A percentile compares a stretch with the other conserved stretches of the same genome.
Conservation (phyloP, 2,329 filamentous ascomycete genomes). For the Pseudopyrenochaeta lycopersici region DNA sequence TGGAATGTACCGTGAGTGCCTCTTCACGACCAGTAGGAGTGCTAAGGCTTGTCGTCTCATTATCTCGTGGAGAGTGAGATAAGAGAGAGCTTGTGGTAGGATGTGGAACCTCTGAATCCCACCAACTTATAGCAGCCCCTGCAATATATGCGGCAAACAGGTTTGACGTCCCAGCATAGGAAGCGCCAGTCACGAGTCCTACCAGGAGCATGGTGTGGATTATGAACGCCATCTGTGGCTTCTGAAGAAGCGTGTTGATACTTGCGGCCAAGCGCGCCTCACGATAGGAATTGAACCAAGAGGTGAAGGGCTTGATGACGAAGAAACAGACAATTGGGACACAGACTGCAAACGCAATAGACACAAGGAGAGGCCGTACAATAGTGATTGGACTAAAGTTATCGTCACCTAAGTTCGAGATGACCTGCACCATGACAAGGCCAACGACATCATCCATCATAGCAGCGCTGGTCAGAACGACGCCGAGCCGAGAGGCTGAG, state of each 20-base stretch:
- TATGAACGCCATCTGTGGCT: slow-evolving; percentile 51
- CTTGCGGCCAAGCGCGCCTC: slow-evolving; percentile 20
- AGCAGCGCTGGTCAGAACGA: slow-evolving; percentile 74
- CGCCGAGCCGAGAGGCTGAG: slow-evolving; percentile 64
- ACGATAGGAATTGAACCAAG: slow-evolving; percentile 45
- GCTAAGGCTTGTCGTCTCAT: background rate
- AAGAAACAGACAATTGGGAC: slow-evolving; percentile 60
- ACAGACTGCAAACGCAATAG: slow-evolving; percentile 61
- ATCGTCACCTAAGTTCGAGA: slow-evolving; percentile 68
- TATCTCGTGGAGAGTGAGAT: background rate
- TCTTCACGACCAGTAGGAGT: background rate
- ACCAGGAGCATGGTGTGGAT: slow-evolving; percentile 63
- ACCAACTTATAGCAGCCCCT: slow-evolving; percentile 68
- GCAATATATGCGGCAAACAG: slow-evolving; percentile 69
- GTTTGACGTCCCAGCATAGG: slow-evolving; percentile 70
- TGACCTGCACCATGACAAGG: slow-evolving; percentile 78
- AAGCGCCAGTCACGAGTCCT: slow-evolving; percentile 59
- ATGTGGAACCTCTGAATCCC: slow-evolving; percentile 57
- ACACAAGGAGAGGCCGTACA: slow-evolving; percentile 62
- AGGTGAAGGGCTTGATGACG: slow-evolving; percentile 54
- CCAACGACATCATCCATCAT: slow-evolving; percentile 86
- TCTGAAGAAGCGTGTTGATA: slow-evolving; percentile 35
- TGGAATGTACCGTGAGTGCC: background rate
- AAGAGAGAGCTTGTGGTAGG: background rate
- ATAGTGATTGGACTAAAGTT: slow-evolving; percentile 54